phyloP scores from a whole-genome alignment of 2,329 filamentous ascomycete species.

The Colletotrichum sp. region DNA sequence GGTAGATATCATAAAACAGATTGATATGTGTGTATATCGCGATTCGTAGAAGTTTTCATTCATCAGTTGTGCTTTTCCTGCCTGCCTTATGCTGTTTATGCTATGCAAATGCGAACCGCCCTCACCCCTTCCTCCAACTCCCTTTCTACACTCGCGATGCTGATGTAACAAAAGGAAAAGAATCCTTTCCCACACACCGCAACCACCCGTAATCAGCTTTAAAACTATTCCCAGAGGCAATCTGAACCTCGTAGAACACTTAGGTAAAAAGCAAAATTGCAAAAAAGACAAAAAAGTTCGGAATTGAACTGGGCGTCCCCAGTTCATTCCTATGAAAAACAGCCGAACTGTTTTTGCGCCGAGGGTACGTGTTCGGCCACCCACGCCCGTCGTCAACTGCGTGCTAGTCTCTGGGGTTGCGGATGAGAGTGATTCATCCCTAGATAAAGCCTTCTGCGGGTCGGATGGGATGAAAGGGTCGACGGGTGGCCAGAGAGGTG shows the following conservation, averaged over 20 bases:
- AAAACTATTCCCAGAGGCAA: rapidly evolving
- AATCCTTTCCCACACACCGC: background rate
- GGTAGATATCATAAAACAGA: background rate
- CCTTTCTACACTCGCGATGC: background rate
- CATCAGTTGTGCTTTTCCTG: background rate
- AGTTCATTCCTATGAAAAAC: background rate
- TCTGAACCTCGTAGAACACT: rapidly evolving
- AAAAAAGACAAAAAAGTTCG: background rate
- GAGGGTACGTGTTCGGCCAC: background rate
- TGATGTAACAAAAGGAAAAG: background rate
- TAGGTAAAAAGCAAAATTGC: background rate
- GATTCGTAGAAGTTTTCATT: background rate
- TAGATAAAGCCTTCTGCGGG: background rate
- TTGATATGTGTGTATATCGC: background rate
- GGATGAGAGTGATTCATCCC: background rate
- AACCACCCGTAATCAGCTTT: background rate
- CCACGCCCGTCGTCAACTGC: background rate
- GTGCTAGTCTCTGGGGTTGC: background rate
- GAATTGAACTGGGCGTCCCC: background rate
- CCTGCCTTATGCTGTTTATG: background rate
- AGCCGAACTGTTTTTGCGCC: background rate
- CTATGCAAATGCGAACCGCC: background rate
- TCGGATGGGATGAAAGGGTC: background rate
- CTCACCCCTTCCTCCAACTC: background rate
- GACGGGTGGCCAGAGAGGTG: background rate